Percentiles rank a stretch among this genome's conserved stretches.
Evolutionary conservation across 1,139 yeast genomes (phyloP).

Genomic region (Zygoascus sp.): DNA sequence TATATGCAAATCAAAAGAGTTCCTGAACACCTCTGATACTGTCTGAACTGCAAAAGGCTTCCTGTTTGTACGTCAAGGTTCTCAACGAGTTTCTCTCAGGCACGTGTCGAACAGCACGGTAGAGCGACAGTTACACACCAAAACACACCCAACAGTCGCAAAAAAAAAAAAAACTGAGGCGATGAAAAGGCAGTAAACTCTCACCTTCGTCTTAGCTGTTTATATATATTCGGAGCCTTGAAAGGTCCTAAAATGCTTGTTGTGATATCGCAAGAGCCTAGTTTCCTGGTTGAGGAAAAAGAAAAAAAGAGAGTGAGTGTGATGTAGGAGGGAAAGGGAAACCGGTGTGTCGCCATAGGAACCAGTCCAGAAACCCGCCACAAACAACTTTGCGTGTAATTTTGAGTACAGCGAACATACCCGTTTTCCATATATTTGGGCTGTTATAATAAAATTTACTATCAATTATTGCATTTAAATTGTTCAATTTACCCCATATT

Average conservation of each 20-base stretch:
- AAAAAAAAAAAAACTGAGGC: too few relatives aligned
- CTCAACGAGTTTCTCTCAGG: background rate
- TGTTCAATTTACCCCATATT: background rate
- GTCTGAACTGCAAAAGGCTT: background rate
- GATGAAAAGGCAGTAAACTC: background rate
- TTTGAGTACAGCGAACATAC: background rate
- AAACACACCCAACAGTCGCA: background rate
- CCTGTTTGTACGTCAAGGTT: background rate
- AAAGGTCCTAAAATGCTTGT: conserved; percentile 6
- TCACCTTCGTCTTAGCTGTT: background rate
- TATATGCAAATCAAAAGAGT: background rate
- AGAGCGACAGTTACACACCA: background rate
- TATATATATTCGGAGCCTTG: background rate
- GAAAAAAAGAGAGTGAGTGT: conserved; percentile 9
- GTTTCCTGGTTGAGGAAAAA: conserved; percentile 10
- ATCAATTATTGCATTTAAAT: background rate
- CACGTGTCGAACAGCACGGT: background rate
- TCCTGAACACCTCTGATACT: background rate
- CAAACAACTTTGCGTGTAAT: conserved; percentile 3
- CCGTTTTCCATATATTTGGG: background rate
- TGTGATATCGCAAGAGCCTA: conserved; percentile 3
- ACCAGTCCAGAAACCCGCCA: conserved; percentile 5
- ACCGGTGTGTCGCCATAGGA: conserved; percentile 9
- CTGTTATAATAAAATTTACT: background rate
- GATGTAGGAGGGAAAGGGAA: conserved; percentile 10